phyloP scores from a whole-genome alignment of 2,329 filamentous ascomycete genomes.

The Hymenoscyphus fructigenus region DNA sequence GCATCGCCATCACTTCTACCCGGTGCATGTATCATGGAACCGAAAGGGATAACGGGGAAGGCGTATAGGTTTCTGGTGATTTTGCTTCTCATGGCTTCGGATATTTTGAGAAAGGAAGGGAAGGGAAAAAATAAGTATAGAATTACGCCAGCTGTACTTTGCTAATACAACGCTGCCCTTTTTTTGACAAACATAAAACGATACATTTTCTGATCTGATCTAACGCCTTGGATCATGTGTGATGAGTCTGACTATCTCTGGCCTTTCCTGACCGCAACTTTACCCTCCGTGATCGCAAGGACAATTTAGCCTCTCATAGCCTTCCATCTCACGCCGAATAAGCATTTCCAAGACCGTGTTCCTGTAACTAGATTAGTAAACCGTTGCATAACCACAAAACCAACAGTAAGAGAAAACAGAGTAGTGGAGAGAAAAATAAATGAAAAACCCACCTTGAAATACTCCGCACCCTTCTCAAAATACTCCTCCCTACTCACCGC shows the following conservation, averaged over 20 bases:
- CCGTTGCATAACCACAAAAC: no score
- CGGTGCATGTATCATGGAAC: background rate
- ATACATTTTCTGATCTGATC: background rate
- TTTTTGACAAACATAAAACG: background rate
- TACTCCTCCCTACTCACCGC: constrained; percentile 81
- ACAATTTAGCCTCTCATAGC: background rate
- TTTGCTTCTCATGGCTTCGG: background rate
- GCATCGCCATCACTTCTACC: background rate
- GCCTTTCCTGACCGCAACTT: background rate
- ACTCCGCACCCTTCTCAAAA: constrained; percentile 87
- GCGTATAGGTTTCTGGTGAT: background rate
- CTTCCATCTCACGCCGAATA: constrained; percentile 37
- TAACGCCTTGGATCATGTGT: background rate
- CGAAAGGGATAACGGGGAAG: background rate
- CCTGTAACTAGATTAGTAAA: constrained; percentile 42
- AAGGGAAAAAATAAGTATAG: background rate
- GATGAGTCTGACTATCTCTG: background rate
- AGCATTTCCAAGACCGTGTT: constrained; percentile 66
- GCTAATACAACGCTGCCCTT: background rate
- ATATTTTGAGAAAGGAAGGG: background rate
- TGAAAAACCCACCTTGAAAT: constrained; percentile 67
- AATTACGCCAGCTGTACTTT: background rate
- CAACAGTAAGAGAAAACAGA: background rate
- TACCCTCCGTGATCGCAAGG: background rate
- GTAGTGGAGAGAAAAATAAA: background rate